Conservation (phyloP, 1,284 basidiomycete genomes). For the Ustilago tritici region DNA sequence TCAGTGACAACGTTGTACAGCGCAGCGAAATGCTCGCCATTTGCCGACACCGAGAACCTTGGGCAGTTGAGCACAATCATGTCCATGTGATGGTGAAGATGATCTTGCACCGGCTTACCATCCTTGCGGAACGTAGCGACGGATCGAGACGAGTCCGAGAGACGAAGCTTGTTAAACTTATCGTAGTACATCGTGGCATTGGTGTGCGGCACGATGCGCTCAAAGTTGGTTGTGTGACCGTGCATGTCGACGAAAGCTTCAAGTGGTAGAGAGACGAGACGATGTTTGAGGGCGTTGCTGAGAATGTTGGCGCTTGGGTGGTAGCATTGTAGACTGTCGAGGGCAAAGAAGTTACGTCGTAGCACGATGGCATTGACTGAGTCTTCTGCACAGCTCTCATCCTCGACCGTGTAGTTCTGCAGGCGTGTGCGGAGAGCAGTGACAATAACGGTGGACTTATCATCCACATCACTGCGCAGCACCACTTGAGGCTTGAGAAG, state of each 20-base stretch:
- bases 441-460: conserved; percentile 80
- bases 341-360: conserved; percentile 80
- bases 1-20: conserved; percentile 90
- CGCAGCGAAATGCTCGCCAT: conserved; percentile 84
- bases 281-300: conserved; percentile 63
- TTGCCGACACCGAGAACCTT: conserved; percentile 82
- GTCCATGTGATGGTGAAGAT: conserved; percentile 86
- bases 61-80: conserved; percentile 84
- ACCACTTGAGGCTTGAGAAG: conserved; percentile 92
- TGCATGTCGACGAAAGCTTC: conserved; percentile 75
- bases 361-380: conserved; percentile 86
- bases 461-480: conserved; percentile 77
- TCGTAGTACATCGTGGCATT: conserved; percentile 89
- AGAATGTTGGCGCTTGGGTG: conserved; percentile 74
- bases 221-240: conserved; percentile 68
- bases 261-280: conserved; percentile 78
- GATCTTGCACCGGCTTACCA: conserved; percentile 72
- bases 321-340: conserved; percentile 88
- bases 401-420: conserved; percentile 84
- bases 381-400: conserved; percentile 82
- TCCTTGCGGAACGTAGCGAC: conserved; percentile 60
- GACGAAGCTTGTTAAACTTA: conserved; percentile 80
- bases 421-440: conserved; percentile 85
- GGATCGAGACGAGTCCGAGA: conserved; percentile 79
- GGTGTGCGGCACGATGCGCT: conserved; percentile 89